Conservation (phyloP, 2,329 filamentous ascomycete species). For the Colletotrichum sp. region DNA sequence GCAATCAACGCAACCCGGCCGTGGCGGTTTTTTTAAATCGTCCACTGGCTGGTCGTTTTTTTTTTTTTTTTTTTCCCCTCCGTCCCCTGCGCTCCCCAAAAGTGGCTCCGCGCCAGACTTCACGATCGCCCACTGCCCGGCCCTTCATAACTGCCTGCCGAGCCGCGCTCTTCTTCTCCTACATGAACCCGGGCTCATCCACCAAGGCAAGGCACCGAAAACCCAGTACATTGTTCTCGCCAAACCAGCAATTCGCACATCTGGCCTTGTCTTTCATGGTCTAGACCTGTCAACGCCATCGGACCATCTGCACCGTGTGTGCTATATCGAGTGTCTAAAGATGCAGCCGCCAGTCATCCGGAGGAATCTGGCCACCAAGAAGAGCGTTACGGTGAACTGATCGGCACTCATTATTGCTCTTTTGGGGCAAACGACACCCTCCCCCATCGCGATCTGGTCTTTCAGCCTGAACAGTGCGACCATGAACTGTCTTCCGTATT, state of each 20-base stretch:
- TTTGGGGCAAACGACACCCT: not conserved
- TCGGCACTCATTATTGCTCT: constrained; percentile 2
- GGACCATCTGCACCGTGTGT: constrained; percentile 10
- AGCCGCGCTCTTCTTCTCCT: not conserved
- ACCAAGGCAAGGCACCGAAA: not conserved
- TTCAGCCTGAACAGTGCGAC: not conserved
- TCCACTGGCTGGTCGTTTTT: not conserved
- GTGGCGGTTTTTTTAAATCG: not conserved
- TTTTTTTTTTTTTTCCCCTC: not conserved
- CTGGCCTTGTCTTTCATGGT: not conserved
- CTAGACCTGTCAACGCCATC: constrained; percentile 18
- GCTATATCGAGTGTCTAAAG: not conserved
- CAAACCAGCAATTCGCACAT: not conserved
- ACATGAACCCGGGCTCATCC: not conserved
- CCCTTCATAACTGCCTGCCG: not conserved
- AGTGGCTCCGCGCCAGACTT: not conserved
- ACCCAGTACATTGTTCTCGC: not conserved
- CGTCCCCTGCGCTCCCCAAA: not conserved
- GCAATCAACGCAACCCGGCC: not conserved
- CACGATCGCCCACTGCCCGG: not conserved
- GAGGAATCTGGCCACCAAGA: constrained; percentile 12
- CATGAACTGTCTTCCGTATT: not conserved
- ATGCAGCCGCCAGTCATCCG: constrained; percentile 4
- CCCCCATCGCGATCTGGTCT: constrained; percentile 6
- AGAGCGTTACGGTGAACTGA: constrained; percentile 14